Evolutionary conservation across 2,329 filamentous ascomycete species (phyloP), one percentile per base, ranked within the genome.

Genomic region (Aureobasidium melanogenum): DNA sequence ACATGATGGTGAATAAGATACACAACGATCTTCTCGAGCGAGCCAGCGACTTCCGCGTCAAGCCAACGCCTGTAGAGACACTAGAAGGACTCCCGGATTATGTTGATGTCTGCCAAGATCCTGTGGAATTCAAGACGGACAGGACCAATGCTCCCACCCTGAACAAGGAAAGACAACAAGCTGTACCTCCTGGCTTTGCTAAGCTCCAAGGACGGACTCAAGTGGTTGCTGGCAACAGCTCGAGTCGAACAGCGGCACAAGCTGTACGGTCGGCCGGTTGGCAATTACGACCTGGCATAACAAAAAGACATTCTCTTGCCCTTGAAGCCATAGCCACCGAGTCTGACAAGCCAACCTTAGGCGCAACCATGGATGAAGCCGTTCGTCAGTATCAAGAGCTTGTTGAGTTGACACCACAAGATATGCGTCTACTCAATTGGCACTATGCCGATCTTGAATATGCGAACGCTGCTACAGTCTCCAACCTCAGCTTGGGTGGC

Each of bases 401-500:
- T 52, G 82, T 97, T 30, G 87, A 96, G 62, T 77, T 99, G 57
- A 89, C 86, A 15, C 84, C 92, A 1, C 89, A 91, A 70, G 94
- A 99, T 69, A 87, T 96, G 74, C 85, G 94, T 48, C 79, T 99
- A 17, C 82, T 97, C 69, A 99, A 97, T 70, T 99, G 94, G 94
- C 95, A 99, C 74, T 88, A 97, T 72, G 95, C 95, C 66, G 99
- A 99, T 70, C 81, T 99, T 15, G 94, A 99, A 74, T 99, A 99
- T 71, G 95, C 93, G 64, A 99, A 97, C 72, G 94, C 94, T 1
- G 89, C 87, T 1, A 95, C 91, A 66, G 85, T 96, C 60, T 87
- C 88, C 66, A 88, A 88, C 64, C 82, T 99, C 19, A 97, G 93
- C 72, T 83, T 99, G 15, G 85, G 87, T 8, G 87, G 92, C 0